Evolutionary conservation across 202 grass and related monocot genomes (phyloP).

Genomic region (Schoenoplectus triqueter): DNA sequence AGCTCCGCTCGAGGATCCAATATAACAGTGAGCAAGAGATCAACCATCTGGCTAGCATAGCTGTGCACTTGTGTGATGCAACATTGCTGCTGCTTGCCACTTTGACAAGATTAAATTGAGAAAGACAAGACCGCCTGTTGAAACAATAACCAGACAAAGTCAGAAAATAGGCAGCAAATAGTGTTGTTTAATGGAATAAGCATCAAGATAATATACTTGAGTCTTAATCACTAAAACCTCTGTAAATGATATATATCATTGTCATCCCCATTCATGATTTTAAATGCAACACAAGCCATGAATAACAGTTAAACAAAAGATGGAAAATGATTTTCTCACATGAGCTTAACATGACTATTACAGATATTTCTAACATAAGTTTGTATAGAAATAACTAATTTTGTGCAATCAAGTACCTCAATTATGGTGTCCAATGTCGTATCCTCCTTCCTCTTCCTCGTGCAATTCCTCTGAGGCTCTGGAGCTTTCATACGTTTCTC

Average conservation of each 20-base stretch:
- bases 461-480: conserved; percentile 32
- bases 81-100: not conserved
- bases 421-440: conserved; percentile 55
- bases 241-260: no score
- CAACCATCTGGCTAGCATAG: not conserved
- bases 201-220: no score
- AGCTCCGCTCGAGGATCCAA: not conserved
- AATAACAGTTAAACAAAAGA: no score
- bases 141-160: conserved; percentile 4
- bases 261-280: no score
- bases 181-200: no score
- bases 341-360: not conserved
- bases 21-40: conserved; percentile 6
- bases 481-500: conserved; percentile 28
- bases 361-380: conserved; percentile 13
- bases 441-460: conserved; percentile 41
- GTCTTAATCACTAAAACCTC: no score
- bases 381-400: not conserved
- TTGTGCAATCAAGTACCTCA: conserved; percentile 64
- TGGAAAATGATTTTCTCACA: no score
- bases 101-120: conserved; percentile 54
- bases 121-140: conserved; percentile 75
- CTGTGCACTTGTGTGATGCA: not conserved
- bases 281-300: no score
- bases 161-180: no score